Evolutionary conservation across 805 yeast species (phyloP).

Genomic region (Myxozyma neotropica): DNA sequence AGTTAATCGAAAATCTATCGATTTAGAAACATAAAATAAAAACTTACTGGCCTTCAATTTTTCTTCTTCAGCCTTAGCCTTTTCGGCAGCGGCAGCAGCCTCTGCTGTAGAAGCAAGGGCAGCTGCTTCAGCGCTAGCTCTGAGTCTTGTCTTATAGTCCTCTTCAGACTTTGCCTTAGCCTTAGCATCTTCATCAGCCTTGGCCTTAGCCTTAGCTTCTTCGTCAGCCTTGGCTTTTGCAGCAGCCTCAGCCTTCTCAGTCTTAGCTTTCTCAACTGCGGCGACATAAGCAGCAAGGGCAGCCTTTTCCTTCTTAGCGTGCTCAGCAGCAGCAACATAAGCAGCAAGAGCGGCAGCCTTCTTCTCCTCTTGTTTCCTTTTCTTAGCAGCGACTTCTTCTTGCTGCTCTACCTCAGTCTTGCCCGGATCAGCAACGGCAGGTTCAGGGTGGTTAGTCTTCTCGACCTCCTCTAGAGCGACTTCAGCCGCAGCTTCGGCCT

Average conservation of each 20-base stretch:
- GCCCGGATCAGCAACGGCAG: conserved; percentile 8
- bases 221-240: not conserved
- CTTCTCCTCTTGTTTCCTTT: conserved; percentile 11
- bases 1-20: not conserved
- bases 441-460: not conserved
- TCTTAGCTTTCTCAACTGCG: conserved; percentile 16
- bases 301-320: conserved; percentile 11
- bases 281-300: conserved; percentile 16
- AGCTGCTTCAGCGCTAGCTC: not conserved
- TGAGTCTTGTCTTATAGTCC: too few relatives aligned
- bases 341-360: conserved; percentile 17
- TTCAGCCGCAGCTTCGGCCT: conserved; percentile 16
- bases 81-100: not conserved
- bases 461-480: conserved; percentile 7
- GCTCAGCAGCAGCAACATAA: conserved; percentile 21
- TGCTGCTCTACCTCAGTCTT: conserved; percentile 4
- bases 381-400: conserved; percentile 13
- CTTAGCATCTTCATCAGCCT: conserved; percentile 4
- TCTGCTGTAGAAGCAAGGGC: not conserved
- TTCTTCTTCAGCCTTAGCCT: not conserved
- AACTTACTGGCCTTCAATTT: not conserved
- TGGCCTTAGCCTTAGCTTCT: not conserved
- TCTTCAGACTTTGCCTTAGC: not conserved
- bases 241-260: conserved; percentile 3
- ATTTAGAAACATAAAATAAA: not conserved